Evolutionary conservation across 495 filamentous ascomycete genomes (phyloP), one percentile per base, ranked within the genome.

Genomic region (Lophiotrema nucula): DNA sequence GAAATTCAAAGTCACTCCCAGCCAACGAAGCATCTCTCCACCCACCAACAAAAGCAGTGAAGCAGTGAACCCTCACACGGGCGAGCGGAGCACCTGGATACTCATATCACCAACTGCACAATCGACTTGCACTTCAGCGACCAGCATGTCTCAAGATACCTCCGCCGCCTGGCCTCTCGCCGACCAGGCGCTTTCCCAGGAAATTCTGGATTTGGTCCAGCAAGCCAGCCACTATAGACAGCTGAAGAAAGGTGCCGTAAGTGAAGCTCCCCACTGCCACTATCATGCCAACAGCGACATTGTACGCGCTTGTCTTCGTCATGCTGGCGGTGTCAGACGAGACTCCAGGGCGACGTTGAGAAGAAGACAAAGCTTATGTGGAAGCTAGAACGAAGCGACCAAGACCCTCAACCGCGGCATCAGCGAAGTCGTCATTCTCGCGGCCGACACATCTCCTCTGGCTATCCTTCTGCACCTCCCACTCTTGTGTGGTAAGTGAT

Each of bases 381-480:
- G n/a, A n/a, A n/a, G n/a, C n/a, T n/a, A n/a, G 21, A 81, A 80
- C 73, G 77, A 81, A 66, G 83, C 87, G 22, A 95, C 90, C 64
- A 58, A 95, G 78, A 89, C 90, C 28, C 79, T 95, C 35, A 93
- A 92, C 75, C 83, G 90, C 23, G 93, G 93, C 73, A 89, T 88
- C 61, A 81, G 84, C 65, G 93, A 97, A 73, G 79, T 98, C 50
- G 82, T 96, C 65, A 80, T 96, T 58, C 81, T 96, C 38, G 91
- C 92, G 41, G 91, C 90, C 42, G 92, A 97, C 44, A 67, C 64
- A 0, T 55, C 59, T 16, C 63, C 64, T 21, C 77, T 96, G n/a
- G 86, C 88, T 45, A 96, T 97, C 60, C 81, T 97, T 45, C 82
- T 98, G 21, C 93, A 97, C 74, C 78, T 98, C 5, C 93, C 93